phyloP scores from a whole-genome alignment of 164 flowering plant species.

The Taxillus chinensis region DNA sequence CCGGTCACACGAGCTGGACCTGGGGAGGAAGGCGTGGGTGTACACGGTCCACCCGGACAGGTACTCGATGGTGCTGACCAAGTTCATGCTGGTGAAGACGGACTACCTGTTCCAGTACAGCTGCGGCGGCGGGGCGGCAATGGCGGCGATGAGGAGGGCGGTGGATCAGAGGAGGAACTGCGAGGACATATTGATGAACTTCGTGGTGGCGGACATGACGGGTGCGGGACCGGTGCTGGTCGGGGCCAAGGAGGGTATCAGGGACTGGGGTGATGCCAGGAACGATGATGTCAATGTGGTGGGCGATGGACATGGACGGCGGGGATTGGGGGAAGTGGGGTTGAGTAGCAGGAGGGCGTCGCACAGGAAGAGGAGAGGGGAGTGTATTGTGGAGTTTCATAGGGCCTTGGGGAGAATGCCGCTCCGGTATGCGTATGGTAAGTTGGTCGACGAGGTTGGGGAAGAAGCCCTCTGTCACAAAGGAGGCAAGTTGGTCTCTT shows the following conservation, averaged over 20 bases:
- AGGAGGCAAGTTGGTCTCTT: constrained; percentile 53
- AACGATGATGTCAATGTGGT: constrained; percentile 24
- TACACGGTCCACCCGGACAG: constrained; percentile 68
- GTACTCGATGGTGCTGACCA: constrained; percentile 76
- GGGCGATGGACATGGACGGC: constrained; percentile 5
- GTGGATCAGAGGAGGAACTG: constrained; percentile 61
- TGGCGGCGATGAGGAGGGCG: constrained; percentile 23
- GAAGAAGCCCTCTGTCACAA: constrained; percentile 81
- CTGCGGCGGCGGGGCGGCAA: constrained; percentile 26
- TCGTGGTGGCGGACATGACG: constrained; percentile 48
- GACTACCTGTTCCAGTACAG: constrained; percentile 47
- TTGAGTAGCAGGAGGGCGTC: constrained; percentile 60
- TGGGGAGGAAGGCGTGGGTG: constrained; percentile 46
- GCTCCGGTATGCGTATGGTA: constrained; percentile 65
- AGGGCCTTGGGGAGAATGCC: constrained; percentile 68
- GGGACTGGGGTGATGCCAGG: constrained; percentile 77
- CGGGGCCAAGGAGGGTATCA: constrained; percentile 38
- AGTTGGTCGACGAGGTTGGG: constrained; percentile 50
- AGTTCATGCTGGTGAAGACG: constrained; percentile 49
- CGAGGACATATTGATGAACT: constrained; percentile 91
- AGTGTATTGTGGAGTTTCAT: constrained; percentile 71
- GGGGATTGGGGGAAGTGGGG: constrained; percentile 38
- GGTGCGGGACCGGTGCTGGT: constrained; percentile 56
- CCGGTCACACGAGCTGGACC: constrained; percentile 72
- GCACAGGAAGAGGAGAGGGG: constrained; percentile 79